phyloP scores from a whole-genome alignment of 176 grass and related monocot species.

The Tuctoria greenei region DNA sequence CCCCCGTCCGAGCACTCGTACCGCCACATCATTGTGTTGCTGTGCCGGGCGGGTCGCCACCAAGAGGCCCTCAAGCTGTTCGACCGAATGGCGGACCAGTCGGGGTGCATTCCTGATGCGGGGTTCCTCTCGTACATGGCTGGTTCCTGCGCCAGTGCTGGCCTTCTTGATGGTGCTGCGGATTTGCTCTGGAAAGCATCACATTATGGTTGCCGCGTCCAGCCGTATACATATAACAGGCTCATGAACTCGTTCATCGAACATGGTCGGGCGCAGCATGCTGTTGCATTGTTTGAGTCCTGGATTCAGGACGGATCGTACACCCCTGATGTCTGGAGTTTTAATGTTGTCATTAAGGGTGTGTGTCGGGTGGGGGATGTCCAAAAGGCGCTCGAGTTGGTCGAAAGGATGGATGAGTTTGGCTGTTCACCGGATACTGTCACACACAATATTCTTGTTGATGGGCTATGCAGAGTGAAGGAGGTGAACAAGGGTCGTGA shows the following conservation, averaged over 20 bases:
- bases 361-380: constrained; percentile 63
- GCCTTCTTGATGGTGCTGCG: constrained; percentile 41
- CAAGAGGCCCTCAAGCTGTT: constrained; percentile 71
- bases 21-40: constrained; percentile 38
- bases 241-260: constrained; percentile 54
- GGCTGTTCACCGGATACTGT: constrained; percentile 68
- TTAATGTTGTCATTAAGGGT: constrained; percentile 80
- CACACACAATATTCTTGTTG: constrained; percentile 81
- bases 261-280: constrained; percentile 40
- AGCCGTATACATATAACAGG: constrained; percentile 65
- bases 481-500: constrained; percentile 58
- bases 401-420: constrained; percentile 64
- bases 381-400: constrained; percentile 56
- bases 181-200: constrained; percentile 43
- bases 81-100: constrained; percentile 66
- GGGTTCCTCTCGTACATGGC: constrained; percentile 62
- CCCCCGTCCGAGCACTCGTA: constrained; percentile 41
- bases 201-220: constrained; percentile 42
- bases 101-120: constrained; percentile 36
- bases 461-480: constrained; percentile 63
- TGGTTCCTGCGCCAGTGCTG: constrained; percentile 45
- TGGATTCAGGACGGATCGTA: constrained; percentile 48
- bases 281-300: constrained; percentile 50
- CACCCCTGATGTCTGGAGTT: constrained; percentile 63
- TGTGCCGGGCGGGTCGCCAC: constrained; percentile 52